Percentiles rank a stretch among this genome's conserved stretches.
Conservation (phyloP, 805 yeast species). For the Ogataea naganishii region DNA sequence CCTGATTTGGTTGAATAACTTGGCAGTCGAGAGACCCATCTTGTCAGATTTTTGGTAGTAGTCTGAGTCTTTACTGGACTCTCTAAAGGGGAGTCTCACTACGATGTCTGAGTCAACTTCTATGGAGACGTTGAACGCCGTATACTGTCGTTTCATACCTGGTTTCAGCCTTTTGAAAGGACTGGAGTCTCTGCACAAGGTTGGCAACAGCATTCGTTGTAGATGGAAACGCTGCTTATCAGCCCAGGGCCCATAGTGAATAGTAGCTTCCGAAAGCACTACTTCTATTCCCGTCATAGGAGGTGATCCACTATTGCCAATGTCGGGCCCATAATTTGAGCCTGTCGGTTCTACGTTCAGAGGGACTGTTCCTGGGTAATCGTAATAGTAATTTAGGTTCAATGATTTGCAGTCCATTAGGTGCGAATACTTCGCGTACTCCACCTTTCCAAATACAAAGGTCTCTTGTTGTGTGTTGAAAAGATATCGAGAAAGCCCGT, state of each 20-base stretch:
- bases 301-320: constrained; percentile 49
- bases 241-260: constrained; percentile 94
- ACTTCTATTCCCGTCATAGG: constrained; percentile 59
- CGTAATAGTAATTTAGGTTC: constrained; percentile 56
- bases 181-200: constrained; percentile 45
- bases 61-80: constrained; percentile 64
- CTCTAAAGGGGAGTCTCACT: constrained; percentile 75
- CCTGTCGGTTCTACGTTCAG: constrained; percentile 19
- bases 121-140: constrained; percentile 47
- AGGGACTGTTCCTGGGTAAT: constrained; percentile 61
- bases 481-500: too few species aligned
- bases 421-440: constrained; percentile 76
- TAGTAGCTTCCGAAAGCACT: constrained; percentile 47
- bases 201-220: constrained; percentile 62
- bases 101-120: constrained; percentile 57
- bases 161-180: constrained; percentile 28
- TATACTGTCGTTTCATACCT: constrained; percentile 47
- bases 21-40: too few species aligned
- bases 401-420: constrained; percentile 53
- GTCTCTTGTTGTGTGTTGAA: constrained; percentile 6
- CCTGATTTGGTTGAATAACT: constrained; percentile 23
- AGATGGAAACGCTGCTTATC: constrained; percentile 70
- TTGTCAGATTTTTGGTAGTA: constrained; percentile 14
- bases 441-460: constrained; percentile 38
- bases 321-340: constrained; percentile 37